A percentile compares a stretch with the other conserved stretches of the same genome.
Evolutionary conservation across 2,329 filamentous ascomycete genomes (phyloP).

Genomic region (Fusarium lyarnte): DNA sequence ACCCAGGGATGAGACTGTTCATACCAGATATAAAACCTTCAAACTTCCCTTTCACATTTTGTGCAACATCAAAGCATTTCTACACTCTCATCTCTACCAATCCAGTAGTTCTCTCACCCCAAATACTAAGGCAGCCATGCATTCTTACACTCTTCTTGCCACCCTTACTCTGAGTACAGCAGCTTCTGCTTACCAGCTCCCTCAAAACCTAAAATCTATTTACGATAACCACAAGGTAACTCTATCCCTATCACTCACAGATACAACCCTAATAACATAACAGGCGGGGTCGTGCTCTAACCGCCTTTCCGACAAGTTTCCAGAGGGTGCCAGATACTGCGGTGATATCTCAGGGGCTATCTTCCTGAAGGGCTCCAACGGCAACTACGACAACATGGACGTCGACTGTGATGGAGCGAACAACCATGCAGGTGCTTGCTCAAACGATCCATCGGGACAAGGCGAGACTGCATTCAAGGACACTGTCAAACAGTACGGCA

Average conservation of each 20-base stretch:
- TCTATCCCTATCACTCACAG: fast-evolving
- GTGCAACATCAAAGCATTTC: neutral
- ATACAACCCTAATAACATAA: neutral
- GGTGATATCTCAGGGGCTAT: neutral
- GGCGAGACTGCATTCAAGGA: conserved; percentile 56
- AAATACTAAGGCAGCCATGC: neutral
- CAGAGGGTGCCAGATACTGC: neutral
- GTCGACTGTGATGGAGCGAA: conserved; percentile 63
- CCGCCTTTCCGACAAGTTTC: neutral
- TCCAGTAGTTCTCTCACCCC: fast-evolving
- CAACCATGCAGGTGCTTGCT: conserved; percentile 50
- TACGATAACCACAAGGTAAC: neutral
- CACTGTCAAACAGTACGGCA: conserved; percentile 48
- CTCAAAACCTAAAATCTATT: neutral
- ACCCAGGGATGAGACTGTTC: no score
- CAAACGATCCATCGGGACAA: conserved; percentile 2
- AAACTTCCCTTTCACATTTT: fast-evolving
- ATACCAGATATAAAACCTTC: neutral
- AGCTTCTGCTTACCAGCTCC: neutral
- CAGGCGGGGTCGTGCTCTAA: neutral
- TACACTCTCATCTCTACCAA: neutral
- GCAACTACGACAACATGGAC: conserved; percentile 63
- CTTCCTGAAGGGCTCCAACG: conserved; percentile 55
- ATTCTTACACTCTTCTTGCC: neutral
- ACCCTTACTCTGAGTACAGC: neutral